Base-by-base conservation (phyloP, 139 green algal species). In the Axilococcus clingmanii region DNA sequence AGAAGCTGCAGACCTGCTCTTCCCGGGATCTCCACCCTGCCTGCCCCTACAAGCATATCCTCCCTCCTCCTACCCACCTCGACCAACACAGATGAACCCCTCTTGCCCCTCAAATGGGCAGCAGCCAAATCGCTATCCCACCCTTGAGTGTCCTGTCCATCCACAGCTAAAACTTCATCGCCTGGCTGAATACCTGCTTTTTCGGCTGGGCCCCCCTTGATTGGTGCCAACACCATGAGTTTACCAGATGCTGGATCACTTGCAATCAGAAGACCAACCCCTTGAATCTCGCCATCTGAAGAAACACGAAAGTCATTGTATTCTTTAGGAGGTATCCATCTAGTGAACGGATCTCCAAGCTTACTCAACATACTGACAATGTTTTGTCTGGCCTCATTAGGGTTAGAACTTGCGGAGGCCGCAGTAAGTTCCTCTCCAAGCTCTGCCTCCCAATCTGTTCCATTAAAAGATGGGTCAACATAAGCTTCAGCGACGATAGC, bases 321-420 rank as follows among this genome's bases (percentile, higher is more conserved):
- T 46, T 95, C 88, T 40, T 72, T 84, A 70, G 81, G 59, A 5
- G 71, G 58, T 16, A 96, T 59, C 41, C 89, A 71, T 49, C 88
- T 78, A 0, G 89, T 97, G 77, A 90, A 97, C 0, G 87, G 89
- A 68, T 97, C 89, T 0, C 74, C 78, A 30, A 97, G 78, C n/a
- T 77, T 75, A 12, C 32, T 62, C n/a, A 97, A 72, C 79, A 97
- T 83, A 14, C 25, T 19, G 5, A 55, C 42, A 25, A 94, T 77
- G 37, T 81, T 40, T 0, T 57, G 17, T 11, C 69, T 73, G 4
- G 81, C 86, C 19, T 46, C 35, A 1, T 73, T 30, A 7, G 25
- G 7, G 12, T 6, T 48, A 7, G 14, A 7, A 7, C 50, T 50
- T 6, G 27, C 29, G 3, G 56, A 38, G 8, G 40, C 46, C 8